Base-by-base conservation (phyloP, 179 eudicot species). In the Dionaea muscipula region DNA sequence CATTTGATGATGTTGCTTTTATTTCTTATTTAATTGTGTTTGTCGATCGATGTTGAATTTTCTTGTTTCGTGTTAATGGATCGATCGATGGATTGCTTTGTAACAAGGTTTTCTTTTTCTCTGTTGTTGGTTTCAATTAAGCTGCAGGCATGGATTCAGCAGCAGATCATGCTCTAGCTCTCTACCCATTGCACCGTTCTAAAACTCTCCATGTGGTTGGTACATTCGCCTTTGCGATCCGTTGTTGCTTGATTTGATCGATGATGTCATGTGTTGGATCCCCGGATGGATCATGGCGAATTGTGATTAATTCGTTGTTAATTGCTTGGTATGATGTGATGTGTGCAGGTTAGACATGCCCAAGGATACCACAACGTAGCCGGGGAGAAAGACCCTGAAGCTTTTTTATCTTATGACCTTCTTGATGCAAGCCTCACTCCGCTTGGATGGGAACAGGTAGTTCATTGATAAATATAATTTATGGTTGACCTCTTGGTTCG, bases 291-390 rank as follows among this genome's bases (percentile, higher is more conserved):
- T n/a, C n/a, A n/a, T n/a, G n/a, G n/a, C n/a, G n/a, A n/a, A n/a
- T n/a, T n/a, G n/a, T n/a, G n/a, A n/a, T n/a, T n/a, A n/a, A n/a
- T n/a, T n/a, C n/a, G n/a, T n/a, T n/a, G n/a, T n/a, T n/a, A n/a
- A n/a, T 7, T 35, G 16, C 2, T 44, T 17, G 20, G 15, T 45
- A 40, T 39, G 21, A 17, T 18, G 51, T 3, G 7, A 55, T 52
- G 22, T 48, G 18, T 18, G 39, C 57, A 90, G 97, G 94, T 90
- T 68, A 80, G 97, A 60, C 95, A 90, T 70, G 97, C 95, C 4
- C 95, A 90, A 74, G 97, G 95, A n/a, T 66, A 76, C 64, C 97
- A 90, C 60, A 90, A 90, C 72, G 85, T 90, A 48, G 94, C 69
- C 17, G 95, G 89, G 62, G 90, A 75, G 44, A 78, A 81, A 36